Evolutionary conservation across 1,284 basidiomycete species (phyloP).

Genomic region (Moesziomyces parantarcticus): DNA sequence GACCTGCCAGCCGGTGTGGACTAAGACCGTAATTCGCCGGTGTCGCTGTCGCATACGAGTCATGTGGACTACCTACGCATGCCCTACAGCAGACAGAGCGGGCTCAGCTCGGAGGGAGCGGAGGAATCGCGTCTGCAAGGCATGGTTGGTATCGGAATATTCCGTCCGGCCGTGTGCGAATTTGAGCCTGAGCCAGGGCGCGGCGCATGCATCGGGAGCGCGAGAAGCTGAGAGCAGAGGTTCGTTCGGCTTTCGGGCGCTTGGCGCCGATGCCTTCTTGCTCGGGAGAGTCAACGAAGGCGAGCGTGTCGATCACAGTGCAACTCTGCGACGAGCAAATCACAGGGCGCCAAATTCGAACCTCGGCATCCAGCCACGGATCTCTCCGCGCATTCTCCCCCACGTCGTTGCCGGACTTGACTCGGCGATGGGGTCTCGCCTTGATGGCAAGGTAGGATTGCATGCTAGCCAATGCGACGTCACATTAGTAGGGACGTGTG

Average conservation of each 20-base stretch:
- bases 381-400: constrained; percentile 1
- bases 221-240: no score
- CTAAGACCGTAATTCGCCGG: constrained; percentile 6
- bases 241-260: constrained; percentile 8
- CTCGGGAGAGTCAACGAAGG: background rate
- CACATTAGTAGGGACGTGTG: no score
- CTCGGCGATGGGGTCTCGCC: no score
- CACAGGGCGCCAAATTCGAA: constrained; percentile 2
- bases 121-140: no score
- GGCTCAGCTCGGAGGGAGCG: no score
- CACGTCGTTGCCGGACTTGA: no score
- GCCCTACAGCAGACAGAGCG: no score
- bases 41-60: constrained; percentile 1
- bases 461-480: no score
- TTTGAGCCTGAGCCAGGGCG: no score
- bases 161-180: constrained; percentile 3
- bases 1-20: no score
- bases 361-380: background rate
- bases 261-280: background rate
- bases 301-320: background rate
- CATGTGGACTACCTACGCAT: background rate
- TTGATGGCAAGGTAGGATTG: no score
- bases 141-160: constrained; percentile 6
- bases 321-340: constrained; percentile 3
- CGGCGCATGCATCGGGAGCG: no score